Percentiles rank a stretch among this genome's conserved stretches.
Evolutionary conservation across 306 rosid species (phyloP).

Genomic region (Malus orientalis): DNA sequence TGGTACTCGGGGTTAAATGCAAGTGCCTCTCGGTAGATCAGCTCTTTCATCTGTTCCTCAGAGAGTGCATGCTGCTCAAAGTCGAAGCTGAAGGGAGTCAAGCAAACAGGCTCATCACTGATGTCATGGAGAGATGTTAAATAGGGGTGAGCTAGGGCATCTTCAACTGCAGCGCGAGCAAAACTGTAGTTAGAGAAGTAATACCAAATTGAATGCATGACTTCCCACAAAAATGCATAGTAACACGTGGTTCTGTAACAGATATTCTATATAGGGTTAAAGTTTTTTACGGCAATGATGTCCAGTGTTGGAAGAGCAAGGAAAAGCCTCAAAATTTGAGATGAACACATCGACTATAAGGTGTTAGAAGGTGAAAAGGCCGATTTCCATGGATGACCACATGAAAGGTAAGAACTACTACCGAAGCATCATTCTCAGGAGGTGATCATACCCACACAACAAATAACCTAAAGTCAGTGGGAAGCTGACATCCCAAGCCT

Average conservation of each 20-base stretch:
- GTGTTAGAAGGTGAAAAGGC: neutral
- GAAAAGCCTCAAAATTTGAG: neutral
- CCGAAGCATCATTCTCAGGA: neutral
- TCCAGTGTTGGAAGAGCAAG: neutral
- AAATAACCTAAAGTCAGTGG: neutral
- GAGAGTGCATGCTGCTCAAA: slow-evolving; percentile 91
- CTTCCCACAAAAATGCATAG: neutral
- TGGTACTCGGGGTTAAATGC: slow-evolving; percentile 92
- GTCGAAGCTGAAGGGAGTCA: slow-evolving; percentile 92
- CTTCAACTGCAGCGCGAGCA: slow-evolving; percentile 58
- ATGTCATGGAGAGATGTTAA: slow-evolving; percentile 92
- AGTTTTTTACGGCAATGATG: neutral
- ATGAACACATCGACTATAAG: neutral
- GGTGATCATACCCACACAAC: neutral
- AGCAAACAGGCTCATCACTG: slow-evolving; percentile 95
- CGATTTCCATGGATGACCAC: neutral
- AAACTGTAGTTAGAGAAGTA: neutral
- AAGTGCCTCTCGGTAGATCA: slow-evolving; percentile 84
- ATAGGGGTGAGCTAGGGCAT: slow-evolving; percentile 90
- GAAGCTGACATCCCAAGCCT: neutral
- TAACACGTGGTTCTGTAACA: neutral
- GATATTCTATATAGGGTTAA: neutral
- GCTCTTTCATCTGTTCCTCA: slow-evolving; percentile 95
- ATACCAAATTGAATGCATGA: neutral
- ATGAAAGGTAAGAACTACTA: neutral